Base-by-base conservation (phyloP, 148 eudicot species). In the Vaccinium darrowii region DNA sequence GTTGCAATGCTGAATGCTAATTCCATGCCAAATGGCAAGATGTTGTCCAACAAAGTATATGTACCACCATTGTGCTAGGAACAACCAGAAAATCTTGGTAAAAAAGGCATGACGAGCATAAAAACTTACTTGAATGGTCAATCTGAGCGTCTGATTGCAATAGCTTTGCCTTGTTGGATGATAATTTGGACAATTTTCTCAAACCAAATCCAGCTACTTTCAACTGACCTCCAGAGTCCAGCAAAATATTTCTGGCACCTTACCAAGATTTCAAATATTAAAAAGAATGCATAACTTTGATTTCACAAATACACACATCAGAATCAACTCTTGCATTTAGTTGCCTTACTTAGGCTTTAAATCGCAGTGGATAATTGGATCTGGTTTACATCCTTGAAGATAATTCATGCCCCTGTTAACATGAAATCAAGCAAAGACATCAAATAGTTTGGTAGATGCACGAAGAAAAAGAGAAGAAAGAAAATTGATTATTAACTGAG, bases 201-300 rank as follows among this genome's bases (percentile, higher is more conserved):
- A 94, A 83, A 78, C 98, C 99, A 86, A 97, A 97, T 88, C 98
- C 99, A 84, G 97, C 95, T 71, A 97, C 86, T 90, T 97, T 97
- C 86, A 94, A 79, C 80, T 93, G 98, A 74, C 96, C 96, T 85
- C 96, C 96, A 90, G 89, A 86, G 88, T 95, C 99, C 90, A 97
- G 99, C 98, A 97, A 97, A 94, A 97, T 91, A 97, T 97, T 97
- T 94, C 99, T 97, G 99, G 95, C 99, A 97, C 99, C 99, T 97
- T 95, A 94, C 93, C 91, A 90, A 91, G 90, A 83, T 91, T 92
- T 91, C 87, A 90, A 88, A 87, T 90, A 91, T 95, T 94, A 95
- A 90, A 92, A 84, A 88, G 84, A 80, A 83, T 77, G 49, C 76
- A 89, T 63, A 75, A 81, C 83, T 80, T 7, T 39, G 89, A 65